phyloP scores from a whole-genome alignment of 2,329 filamentous ascomycete genomes.

The Microsporum ferrugineum region DNA sequence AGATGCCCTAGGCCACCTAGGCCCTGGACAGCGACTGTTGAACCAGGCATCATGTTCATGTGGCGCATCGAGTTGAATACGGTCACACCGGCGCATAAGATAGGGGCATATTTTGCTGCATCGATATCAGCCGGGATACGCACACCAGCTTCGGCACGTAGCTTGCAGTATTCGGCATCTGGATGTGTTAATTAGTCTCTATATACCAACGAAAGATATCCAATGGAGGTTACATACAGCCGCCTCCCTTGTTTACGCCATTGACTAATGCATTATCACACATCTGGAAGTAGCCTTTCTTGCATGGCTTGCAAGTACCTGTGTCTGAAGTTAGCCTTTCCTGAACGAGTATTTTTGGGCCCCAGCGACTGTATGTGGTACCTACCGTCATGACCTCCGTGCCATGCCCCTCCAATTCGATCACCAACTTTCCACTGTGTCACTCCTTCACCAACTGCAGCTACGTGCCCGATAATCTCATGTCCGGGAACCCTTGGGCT shows the following conservation, averaged over 20 bases:
- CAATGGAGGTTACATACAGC: constrained; percentile 37
- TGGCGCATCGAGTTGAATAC: constrained; percentile 41
- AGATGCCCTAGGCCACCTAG: constrained; percentile 61
- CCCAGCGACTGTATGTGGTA: neutral
- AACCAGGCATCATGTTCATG: constrained; percentile 37
- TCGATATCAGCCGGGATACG: constrained; percentile 37
- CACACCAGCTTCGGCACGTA: constrained; percentile 32
- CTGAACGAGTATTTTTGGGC: neutral
- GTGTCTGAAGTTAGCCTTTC: neutral
- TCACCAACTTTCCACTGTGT: constrained; percentile 52
- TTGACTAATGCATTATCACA: constrained; percentile 54
- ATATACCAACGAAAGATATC: neutral
- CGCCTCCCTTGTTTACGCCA: constrained; percentile 55
- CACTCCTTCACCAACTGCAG: constrained; percentile 43
- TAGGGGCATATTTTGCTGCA: constrained; percentile 35
- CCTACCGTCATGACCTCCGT: constrained; percentile 43
- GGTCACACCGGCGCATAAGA: constrained; percentile 43
- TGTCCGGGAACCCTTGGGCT: constrained; percentile 56
- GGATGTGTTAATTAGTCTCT: neutral
- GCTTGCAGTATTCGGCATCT: constrained; percentile 31
- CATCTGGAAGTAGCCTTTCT: constrained; percentile 54
- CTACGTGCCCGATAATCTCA: constrained; percentile 58
- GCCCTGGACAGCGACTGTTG: constrained; percentile 41
- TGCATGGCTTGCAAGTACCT: constrained; percentile 54
- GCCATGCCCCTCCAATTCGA: constrained; percentile 57